Percentiles rank a stretch among this genome's conserved stretches.
Evolutionary conservation across 257 asterid genomes (phyloP).

Genomic region (Ehretia macrophylla): DNA sequence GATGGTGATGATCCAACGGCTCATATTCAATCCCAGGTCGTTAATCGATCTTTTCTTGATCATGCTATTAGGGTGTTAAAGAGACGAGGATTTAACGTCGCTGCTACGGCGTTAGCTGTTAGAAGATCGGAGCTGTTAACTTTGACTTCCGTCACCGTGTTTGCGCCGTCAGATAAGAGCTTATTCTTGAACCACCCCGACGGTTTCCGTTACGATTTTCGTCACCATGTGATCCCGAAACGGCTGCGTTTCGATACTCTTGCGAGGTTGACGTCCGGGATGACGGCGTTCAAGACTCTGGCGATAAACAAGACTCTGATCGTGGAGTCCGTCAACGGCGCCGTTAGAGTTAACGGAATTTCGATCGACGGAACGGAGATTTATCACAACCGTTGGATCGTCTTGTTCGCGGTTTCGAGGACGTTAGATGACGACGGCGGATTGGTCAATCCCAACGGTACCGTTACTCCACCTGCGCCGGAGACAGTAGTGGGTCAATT

Average conservation of each 20-base stretch:
- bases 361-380: constrained; percentile 40
- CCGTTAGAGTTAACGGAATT: constrained; percentile 43
- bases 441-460: constrained; percentile 2
- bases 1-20: constrained; percentile 15
- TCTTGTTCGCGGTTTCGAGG: constrained; percentile 36
- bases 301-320: constrained; percentile 38
- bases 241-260: constrained; percentile 39
- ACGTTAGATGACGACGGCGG: constrained; percentile 45
- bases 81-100: constrained; percentile 49
- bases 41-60: constrained; percentile 39
- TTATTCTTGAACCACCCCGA: constrained; percentile 29
- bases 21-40: constrained; percentile 9
- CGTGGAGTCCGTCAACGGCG: constrained; percentile 28
- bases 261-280: constrained; percentile 12
- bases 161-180: constrained; percentile 56
- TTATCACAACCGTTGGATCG: constrained; percentile 64
- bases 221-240: constrained; percentile 51
- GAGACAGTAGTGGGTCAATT: background rate
- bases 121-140: constrained; percentile 38
- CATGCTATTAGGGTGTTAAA: constrained; percentile 49
- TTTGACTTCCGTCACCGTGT: constrained; percentile 41
- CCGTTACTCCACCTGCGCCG: constrained; percentile 13
- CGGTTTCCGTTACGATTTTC: constrained; percentile 55
- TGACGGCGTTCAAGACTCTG: constrained; percentile 35
- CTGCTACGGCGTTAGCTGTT: constrained; percentile 49